These are phyloP conservation scores for Erodium texanum DNA, from an alignment of 441 rosid genomes.

Conservation along the genomic window DNA sequence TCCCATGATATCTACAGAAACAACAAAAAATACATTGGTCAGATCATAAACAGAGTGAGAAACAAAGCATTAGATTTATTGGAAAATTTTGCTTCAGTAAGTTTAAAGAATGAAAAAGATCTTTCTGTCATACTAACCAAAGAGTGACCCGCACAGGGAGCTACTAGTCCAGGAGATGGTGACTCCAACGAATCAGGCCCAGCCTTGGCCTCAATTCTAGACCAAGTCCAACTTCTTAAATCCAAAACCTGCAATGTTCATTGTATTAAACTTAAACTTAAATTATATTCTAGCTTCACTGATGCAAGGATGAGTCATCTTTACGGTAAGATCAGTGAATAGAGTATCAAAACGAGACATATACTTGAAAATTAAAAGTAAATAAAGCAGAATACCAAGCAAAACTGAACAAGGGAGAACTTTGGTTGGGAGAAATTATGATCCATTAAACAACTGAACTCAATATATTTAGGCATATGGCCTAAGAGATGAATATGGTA, in stretches of 20 bases:
- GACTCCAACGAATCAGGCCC: constrained; percentile 48
- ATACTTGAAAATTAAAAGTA: background rate
- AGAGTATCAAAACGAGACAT: background rate
- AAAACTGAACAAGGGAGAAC: background rate
- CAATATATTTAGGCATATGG: background rate
- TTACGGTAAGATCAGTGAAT: constrained; percentile 2
- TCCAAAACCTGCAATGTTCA: constrained; percentile 64
- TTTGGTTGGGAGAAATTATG: background rate
- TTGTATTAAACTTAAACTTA: constrained; percentile 12
- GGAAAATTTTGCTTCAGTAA: constrained; percentile 17
- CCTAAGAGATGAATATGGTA: background rate
- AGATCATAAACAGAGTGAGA: constrained; percentile 18
- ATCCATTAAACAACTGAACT: constrained; percentile 9
- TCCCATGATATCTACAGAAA: constrained; percentile 78
- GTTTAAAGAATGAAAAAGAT: constrained; percentile 16
- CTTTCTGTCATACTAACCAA: constrained; percentile 48
- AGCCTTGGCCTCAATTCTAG: constrained; percentile 65
- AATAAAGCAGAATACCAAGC: background rate
- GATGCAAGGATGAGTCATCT: background rate
- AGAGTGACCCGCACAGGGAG: constrained; percentile 94
- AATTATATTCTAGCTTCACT: background rate
- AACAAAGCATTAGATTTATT: constrained; percentile 10
- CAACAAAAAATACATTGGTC: constrained; percentile 13
- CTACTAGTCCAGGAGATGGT: constrained; percentile 32
- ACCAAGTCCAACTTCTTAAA: constrained; percentile 94